Evolutionary conservation across 169 alveolate genomes (phyloP), one percentile per base, ranked within the genome.

Genomic region (Plasmodium gonderi): DNA sequence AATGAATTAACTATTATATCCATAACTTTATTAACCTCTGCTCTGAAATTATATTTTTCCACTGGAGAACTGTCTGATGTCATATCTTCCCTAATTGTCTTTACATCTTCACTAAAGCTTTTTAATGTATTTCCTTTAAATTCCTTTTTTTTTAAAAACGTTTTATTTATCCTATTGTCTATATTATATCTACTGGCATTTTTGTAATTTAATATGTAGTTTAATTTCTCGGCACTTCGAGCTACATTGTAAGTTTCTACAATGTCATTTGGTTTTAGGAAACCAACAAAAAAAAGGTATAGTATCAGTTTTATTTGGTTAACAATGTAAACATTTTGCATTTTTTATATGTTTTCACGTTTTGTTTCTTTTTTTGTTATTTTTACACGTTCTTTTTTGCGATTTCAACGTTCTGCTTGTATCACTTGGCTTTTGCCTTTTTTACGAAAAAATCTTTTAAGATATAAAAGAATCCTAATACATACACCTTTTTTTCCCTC

Each of bases 1-100:
- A 99, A 96, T 36, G 99, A 98, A 97, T 99, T 99, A 72, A 99
- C 99, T 79, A 99, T 98, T 69, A 99, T 99, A 95, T 99, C 99
- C 99, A 99, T 98, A 90, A 99, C 96, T 68, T 99, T 95, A 44
- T 99, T 97, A 47, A 99, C 99, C 92, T 99, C 99, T 5, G 99
- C 99, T 92, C 98, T 98, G 96, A 99, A 99, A 64, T 98, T 98
- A 91, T 94, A 97, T 40, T 95, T 96, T 90, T 96, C 97, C 79
- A 95, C 97, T 14, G 90, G 95, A 93, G 94, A 92, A 95, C 95
- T 92, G 29, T 75, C 93, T 51, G 93, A 49, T 33, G 85, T 42
- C 33, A 69, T 74, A 68, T 72, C 92, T 20, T 74, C 92, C 38
- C 82, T 74, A 47, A 47, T 49, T 49, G 44, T 72, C 64, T 83